Conservation (phyloP, 352 stramenopile species). For the Thraustochytrium sp. region DNA sequence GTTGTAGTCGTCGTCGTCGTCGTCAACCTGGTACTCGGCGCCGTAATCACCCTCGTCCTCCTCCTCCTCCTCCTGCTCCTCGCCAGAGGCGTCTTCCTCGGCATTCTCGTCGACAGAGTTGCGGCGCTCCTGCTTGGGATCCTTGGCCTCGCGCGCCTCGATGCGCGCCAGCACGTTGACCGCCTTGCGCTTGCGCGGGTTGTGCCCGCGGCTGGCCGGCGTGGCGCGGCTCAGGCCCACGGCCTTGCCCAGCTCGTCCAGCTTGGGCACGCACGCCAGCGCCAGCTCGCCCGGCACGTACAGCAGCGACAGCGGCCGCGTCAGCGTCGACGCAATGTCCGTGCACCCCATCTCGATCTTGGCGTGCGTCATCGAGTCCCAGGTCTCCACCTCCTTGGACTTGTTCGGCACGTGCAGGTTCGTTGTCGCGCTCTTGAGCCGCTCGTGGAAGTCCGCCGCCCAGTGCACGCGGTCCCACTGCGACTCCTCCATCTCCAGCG, state of each 20-base stretch:
- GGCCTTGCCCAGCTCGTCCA: background rate
- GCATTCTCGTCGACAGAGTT: background rate
- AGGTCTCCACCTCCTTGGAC: background rate
- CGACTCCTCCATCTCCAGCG: background rate
- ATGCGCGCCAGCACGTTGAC: conserved; percentile 1
- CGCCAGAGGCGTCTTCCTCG: background rate
- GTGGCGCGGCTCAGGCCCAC: background rate
- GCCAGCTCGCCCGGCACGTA: conserved; percentile 1
- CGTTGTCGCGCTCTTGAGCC: conserved; percentile 5
- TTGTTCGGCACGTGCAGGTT: background rate
- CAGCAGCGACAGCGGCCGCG: background rate
- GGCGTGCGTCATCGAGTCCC: background rate
- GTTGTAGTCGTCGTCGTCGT: conserved; percentile 14
- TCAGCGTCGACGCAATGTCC: background rate
- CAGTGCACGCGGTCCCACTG: conserved; percentile 17
- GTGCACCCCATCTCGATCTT: conserved; percentile 21
- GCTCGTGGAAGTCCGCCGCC: conserved; percentile 6
- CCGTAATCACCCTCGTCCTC: background rate
- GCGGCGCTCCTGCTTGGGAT: background rate
- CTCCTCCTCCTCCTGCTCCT: background rate
- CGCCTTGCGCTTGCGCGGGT: background rate
- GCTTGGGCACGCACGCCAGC: background rate
- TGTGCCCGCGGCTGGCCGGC: background rate
- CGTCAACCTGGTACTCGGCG: background rate
- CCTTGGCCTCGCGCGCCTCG: background rate